phyloP scores from a whole-genome alignment of 1,284 basidiomycete genomes.

The Tilletia setariae region DNA sequence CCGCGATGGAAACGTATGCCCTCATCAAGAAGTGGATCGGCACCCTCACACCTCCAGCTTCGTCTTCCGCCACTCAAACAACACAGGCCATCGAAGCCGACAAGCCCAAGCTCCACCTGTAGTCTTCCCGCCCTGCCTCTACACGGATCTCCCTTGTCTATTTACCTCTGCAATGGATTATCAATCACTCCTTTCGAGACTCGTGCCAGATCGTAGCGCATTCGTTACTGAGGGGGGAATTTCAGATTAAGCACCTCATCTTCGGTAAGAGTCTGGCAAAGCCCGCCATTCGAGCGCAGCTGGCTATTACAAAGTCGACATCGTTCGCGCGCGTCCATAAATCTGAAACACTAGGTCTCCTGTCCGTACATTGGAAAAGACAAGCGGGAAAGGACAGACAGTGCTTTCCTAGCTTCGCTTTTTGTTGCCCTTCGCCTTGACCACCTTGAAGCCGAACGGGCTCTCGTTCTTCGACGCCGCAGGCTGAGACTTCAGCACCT shows the following conservation, averaged over 20 bases:
- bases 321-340: no score
- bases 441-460: constrained; percentile 38
- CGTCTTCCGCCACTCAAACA: no score
- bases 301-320: no score
- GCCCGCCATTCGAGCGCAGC: no score
- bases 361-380: no score
- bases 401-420: constrained; percentile 5
- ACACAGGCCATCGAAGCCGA: background rate
- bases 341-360: no score
- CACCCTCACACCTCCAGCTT: background rate
- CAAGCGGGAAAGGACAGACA: background rate
- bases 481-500: constrained; percentile 17
- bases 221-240: no score
- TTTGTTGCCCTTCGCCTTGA: constrained; percentile 42
- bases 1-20: constrained; percentile 27
- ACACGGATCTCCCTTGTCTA: background rate
- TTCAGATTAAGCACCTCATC: no score
- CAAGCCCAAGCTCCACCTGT: constrained; percentile 14
- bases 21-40: constrained; percentile 38
- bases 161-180: background rate
- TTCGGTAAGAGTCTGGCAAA: no score
- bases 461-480: constrained; percentile 17
- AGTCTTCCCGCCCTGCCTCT: background rate
- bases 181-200: background rate
- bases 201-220: background rate